A percentile compares a stretch with the other conserved stretches of the same genome.
Conservation (phyloP, 1,284 basidiomycete species). For the Ustilago esculenta region DNA sequence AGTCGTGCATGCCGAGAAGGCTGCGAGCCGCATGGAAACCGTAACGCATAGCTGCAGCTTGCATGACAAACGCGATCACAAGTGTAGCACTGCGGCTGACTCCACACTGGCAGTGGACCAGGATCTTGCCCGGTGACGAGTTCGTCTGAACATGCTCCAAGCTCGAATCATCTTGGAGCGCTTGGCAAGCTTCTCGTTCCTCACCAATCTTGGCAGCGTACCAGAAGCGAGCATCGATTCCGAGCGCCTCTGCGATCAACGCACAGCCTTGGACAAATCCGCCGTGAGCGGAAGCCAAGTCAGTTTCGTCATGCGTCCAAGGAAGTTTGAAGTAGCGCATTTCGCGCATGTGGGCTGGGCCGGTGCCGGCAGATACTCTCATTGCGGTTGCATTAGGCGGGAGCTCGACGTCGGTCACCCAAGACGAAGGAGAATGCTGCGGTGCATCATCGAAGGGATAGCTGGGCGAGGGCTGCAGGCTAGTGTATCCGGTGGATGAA, state of each 20-base stretch:
- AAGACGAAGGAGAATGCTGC: conserved; percentile 15
- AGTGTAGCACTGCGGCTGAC: conserved; percentile 93
- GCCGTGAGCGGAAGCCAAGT: conserved; percentile 47
- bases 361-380: conserved; percentile 31
- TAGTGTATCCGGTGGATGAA: conserved; percentile 2
- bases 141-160: conserved; percentile 30
- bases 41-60: conserved; percentile 80
- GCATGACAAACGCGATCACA: conserved; percentile 93
- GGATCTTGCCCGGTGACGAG: conserved; percentile 35
- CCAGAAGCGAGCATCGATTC: conserved; percentile 73
- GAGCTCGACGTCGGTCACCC: conserved; percentile 48
- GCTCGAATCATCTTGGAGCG: conserved; percentile 61
- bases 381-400: conserved; percentile 48
- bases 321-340: conserved; percentile 82
- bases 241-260: conserved; percentile 66
- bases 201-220: conserved; percentile 64
- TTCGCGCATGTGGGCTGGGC: conserved; percentile 17
- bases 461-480: conserved; percentile 19
- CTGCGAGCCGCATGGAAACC: conserved; percentile 39
- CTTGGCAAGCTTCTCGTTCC: conserved; percentile 71
- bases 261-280: conserved; percentile 59
- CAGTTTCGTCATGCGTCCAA: conserved; percentile 79
- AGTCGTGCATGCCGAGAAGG: conserved; percentile 82
- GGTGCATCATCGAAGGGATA: conserved; percentile 13
- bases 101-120: conserved; percentile 78